These are phyloP conservation scores for Ophiostoma perfectum DNA, from an alignment of 2,329 filamentous ascomycete genomes.

Conservation along the genomic window DNA sequence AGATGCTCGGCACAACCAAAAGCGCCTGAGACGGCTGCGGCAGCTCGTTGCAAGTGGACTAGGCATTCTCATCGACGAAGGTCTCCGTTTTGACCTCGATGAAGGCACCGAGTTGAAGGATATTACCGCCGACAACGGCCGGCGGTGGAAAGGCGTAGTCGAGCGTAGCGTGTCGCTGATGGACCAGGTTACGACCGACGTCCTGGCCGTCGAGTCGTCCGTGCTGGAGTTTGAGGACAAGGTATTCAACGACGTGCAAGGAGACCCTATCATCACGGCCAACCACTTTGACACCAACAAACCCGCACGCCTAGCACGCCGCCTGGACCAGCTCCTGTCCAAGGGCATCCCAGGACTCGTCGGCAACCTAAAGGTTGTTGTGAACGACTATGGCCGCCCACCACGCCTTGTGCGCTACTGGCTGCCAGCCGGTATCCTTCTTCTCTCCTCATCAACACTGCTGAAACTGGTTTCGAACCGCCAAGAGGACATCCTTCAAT, in stretches of 20 bases:
- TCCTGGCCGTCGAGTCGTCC: slow-evolving; percentile 58
- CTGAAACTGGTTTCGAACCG: slow-evolving; percentile 70
- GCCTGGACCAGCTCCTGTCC: slow-evolving; percentile 64
- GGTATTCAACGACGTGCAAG: slow-evolving; percentile 58
- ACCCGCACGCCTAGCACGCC: slow-evolving; percentile 58
- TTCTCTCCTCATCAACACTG: slow-evolving; percentile 83
- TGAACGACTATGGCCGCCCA: slow-evolving; percentile 67
- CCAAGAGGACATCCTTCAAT: slow-evolving; percentile 69
- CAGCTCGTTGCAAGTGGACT: slow-evolving; percentile 80
- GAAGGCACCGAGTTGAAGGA: slow-evolving; percentile 40
- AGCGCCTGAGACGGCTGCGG: slow-evolving; percentile 63
- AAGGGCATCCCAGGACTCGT: slow-evolving; percentile 63
- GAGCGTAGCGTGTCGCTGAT: slow-evolving; percentile 78
- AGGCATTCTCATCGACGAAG: slow-evolving; percentile 82
- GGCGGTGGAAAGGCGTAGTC: slow-evolving; percentile 64
- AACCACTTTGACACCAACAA: slow-evolving; percentile 47
- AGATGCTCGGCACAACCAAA: slow-evolving; percentile 70
- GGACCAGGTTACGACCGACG: slow-evolving; percentile 73
- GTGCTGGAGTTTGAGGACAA: slow-evolving; percentile 60
- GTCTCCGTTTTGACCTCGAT: slow-evolving; percentile 58
- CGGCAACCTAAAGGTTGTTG: slow-evolving; percentile 49
- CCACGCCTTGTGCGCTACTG: slow-evolving; percentile 76
- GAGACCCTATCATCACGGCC: slow-evolving; percentile 54
- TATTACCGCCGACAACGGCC: slow-evolving; percentile 36
- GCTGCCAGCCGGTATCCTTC: slow-evolving; percentile 65